These are phyloP conservation scores for Penicillium sp. DNA, from an alignment of 2,329 filamentous ascomycete species.

Conservation along the genomic window DNA sequence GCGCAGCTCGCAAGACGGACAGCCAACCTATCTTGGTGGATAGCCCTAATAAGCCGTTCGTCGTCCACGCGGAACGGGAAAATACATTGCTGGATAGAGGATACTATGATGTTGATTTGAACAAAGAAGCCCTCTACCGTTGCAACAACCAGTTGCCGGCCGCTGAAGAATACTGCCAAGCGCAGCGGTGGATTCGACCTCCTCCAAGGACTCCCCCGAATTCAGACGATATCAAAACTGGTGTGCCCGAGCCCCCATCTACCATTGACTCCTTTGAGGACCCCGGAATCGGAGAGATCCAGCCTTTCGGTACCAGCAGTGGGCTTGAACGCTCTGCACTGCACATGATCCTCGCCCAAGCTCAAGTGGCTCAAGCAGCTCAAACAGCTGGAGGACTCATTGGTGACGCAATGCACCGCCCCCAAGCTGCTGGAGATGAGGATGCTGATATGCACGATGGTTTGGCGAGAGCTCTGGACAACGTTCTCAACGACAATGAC, in stretches of 20 bases:
- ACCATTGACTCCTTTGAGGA: constrained; percentile 34
- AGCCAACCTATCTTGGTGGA: constrained; percentile 51
- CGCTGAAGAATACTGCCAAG: constrained; percentile 71
- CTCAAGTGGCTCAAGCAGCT: too few species aligned
- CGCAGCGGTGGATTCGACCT: constrained; percentile 56
- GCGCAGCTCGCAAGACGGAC: constrained; percentile 61
- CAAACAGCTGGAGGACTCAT: constrained; percentile 19
- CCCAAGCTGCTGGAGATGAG: constrained; percentile 22
- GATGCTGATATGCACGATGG: constrained; percentile 34
- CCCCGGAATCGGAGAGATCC: constrained; percentile 24
- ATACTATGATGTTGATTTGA: constrained; percentile 57
- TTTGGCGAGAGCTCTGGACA: constrained; percentile 45
- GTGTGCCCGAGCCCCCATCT: constrained; percentile 27
- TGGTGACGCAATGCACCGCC: constrained; percentile 24
- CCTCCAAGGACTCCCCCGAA: constrained; percentile 66
- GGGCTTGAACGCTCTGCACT: constrained; percentile 31
- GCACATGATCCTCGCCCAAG: constrained; percentile 36
- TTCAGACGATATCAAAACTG: constrained; percentile 49
- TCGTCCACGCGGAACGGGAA: constrained; percentile 49
- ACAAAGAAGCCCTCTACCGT: constrained; percentile 75
- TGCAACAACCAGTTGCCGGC: constrained; percentile 62
- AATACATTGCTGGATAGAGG: constrained; percentile 45
- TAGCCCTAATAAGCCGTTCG: constrained; percentile 51
- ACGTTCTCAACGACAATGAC: constrained; percentile 37
- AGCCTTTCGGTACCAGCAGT: constrained; percentile 22